A percentile compares a stretch with the other conserved stretches of the same genome.
Conservation (phyloP, 1,284 basidiomycete genomes). For the Tilletia indica region DNA sequence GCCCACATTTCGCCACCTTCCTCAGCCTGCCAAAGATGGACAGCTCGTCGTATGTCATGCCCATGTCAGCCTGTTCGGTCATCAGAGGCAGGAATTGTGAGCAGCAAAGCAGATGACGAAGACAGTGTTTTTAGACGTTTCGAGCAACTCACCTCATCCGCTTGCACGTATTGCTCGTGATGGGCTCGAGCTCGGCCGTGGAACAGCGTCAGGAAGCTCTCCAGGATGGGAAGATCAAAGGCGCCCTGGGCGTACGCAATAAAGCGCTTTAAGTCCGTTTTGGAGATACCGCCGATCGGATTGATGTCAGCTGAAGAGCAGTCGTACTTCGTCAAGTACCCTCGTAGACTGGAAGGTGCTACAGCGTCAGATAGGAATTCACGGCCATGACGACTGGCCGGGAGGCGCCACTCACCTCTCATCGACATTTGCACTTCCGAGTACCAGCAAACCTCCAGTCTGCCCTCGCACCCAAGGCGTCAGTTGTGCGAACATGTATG, state of each 20-base stretch:
- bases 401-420: conserved; percentile 63
- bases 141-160: conserved; percentile 72
- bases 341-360: conserved; percentile 65
- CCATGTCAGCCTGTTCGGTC: conserved; percentile 69
- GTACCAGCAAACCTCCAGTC: conserved; percentile 80
- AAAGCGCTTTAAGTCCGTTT: conserved; percentile 94
- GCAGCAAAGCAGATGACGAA: not conserved
- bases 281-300: conserved; percentile 95
- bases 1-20: conserved; percentile 95
- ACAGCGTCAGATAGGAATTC: not conserved
- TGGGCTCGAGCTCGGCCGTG: conserved; percentile 94
- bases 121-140: too few species aligned
- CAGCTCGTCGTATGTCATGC: conserved; percentile 98
- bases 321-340: conserved; percentile 98
- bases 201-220: conserved; percentile 81
- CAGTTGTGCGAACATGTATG: conserved; percentile 94
- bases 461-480: conserved; percentile 87
- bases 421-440: conserved; percentile 96
- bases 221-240: conserved; percentile 81
- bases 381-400: not conserved
- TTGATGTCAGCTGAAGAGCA: conserved; percentile 80
- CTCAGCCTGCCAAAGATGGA: conserved; percentile 87
- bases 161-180: conserved; percentile 90
- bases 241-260: conserved; percentile 77
- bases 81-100: conserved; percentile 14